These are phyloP conservation scores for Alternaria arbusti DNA, from an alignment of 2,329 filamentous ascomycete genomes.

Conservation along the genomic window DNA sequence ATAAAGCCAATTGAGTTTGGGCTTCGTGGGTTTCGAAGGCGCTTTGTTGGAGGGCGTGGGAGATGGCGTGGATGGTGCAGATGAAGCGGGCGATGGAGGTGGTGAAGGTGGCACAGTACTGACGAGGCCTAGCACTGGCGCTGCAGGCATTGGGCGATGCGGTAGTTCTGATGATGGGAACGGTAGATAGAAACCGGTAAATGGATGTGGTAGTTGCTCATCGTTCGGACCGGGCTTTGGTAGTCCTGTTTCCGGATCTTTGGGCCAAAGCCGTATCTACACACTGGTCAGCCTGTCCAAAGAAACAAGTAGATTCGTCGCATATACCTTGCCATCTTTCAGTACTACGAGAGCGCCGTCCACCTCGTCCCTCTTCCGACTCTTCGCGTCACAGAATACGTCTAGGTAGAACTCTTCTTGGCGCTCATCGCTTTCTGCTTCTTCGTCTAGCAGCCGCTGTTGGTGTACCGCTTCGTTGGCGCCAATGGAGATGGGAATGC, in stretches of 20 bases:
- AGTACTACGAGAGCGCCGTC: slow-evolving; percentile 54
- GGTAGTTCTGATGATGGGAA: slow-evolving; percentile 55
- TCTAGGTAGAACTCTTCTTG: slow-evolving; percentile 60
- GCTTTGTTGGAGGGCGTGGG: not conserved
- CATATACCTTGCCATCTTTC: slow-evolving; percentile 52
- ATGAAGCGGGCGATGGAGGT: slow-evolving; percentile 23
- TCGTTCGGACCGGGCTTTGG: slow-evolving; percentile 30
- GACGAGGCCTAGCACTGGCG: slow-evolving; percentile 56
- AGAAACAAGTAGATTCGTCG: not conserved
- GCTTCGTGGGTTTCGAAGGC: slow-evolving; percentile 39
- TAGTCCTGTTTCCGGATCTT: slow-evolving; percentile 39
- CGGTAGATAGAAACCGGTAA: slow-evolving; percentile 58
- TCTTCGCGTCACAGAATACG: slow-evolving; percentile 51
- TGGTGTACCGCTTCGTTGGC: slow-evolving; percentile 59
- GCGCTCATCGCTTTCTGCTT: slow-evolving; percentile 55
- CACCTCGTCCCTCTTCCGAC: slow-evolving; percentile 48
- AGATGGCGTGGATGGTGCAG: slow-evolving; percentile 40
- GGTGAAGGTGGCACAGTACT: slow-evolving; percentile 50
- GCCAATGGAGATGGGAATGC: slow-evolving; percentile 56
- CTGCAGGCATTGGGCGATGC: slow-evolving; percentile 40
- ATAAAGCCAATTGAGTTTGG: slow-evolving; percentile 73
- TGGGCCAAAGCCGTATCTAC: slow-evolving; percentile 47
- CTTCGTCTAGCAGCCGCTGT: slow-evolving; percentile 56
- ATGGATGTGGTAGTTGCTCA: slow-evolving; percentile 51
- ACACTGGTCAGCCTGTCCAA: not conserved